Base-by-base conservation (phyloP, 768 basidiomycete genomes). In the Ramaria rubella region DNA sequence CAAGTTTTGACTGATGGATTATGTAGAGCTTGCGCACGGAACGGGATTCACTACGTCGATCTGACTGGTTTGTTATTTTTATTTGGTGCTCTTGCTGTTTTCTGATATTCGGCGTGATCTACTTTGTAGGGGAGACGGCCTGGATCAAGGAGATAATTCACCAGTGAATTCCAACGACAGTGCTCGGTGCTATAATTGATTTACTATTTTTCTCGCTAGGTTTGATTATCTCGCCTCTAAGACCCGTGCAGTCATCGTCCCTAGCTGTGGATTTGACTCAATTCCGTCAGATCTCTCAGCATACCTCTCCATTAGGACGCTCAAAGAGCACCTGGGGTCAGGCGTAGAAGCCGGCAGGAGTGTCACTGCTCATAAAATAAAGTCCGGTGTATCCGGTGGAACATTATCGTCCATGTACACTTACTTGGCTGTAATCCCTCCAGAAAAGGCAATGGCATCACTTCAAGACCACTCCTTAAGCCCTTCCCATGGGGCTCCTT, bases 21-120 rank as follows among this genome's bases (percentile, higher is more conserved):
- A 30, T 40, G 24, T 59, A 88, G 80, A 56, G 85, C 87, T 4
- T 95, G 93, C 60, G 87, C 85, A 4, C 72, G 72, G 33, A 72
- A 86, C 57, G 85, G 87, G 5, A 78, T 81, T 6, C 90, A 94
- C 69, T 95, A 95, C 66, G 82, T 92, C 26, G 94, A 97, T 69
- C 73, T 94, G 31, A 82, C 86, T 1, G 86, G 49, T 59, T 19
- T 12, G 52, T 50, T 21, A 15, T 44, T 45, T 4, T 15, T 29
- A 27, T 34, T 15, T 24, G 9, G 15, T 30, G n/a, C 5, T 17
- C 52, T 24, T 36, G 31, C 21, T 40, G 24, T 30, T 17, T 26
- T 14, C 12, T 33, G 26, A 38, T 6, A 23, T 43, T 12, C 46
- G 46, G 27, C 26, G 15, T 52, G 14, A 38, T 46, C 33, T 6